Conservation (phyloP, 352 stramenopile species). For the Pythium coloratum region DNA sequence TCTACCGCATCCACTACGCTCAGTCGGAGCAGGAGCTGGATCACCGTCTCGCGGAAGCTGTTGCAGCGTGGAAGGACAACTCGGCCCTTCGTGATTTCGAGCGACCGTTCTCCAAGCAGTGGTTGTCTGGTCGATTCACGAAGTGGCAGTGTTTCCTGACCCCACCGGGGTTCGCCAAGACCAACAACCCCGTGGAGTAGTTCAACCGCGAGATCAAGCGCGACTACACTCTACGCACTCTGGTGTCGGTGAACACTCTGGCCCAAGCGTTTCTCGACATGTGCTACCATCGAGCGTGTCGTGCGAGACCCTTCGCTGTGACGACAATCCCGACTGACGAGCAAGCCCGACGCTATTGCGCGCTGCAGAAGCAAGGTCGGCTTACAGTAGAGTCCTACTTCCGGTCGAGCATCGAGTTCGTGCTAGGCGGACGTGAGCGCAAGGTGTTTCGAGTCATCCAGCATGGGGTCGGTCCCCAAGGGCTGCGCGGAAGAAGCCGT, state of each 20-base stretch:
- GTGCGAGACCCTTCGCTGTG: background rate
- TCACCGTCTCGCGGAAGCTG: background rate
- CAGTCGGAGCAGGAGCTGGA: background rate
- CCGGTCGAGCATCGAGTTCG: background rate
- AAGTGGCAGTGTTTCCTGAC: constrained; percentile 1
- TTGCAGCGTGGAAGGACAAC: background rate
- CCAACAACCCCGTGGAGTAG: constrained; percentile 11
- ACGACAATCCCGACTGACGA: background rate
- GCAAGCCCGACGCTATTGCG: background rate
- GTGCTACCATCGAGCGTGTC: background rate
- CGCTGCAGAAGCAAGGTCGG: background rate
- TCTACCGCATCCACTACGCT: constrained; percentile 7
- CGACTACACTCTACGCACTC: constrained; percentile 4
- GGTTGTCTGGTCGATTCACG: background rate
- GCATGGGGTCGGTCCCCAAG: background rate
- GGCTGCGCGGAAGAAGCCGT: background rate
- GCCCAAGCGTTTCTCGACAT: constrained; percentile 10
- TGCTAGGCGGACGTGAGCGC: background rate
- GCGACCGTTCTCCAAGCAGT: background rate
- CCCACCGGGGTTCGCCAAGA: constrained; percentile 1
- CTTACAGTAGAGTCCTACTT: background rate
- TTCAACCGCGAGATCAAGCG: constrained; percentile 15
- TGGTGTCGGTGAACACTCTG: constrained; percentile 8
- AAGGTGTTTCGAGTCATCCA: background rate
- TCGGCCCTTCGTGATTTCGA: background rate